Conservation (phyloP, 495 filamentous ascomycete species). For the Hypoxylon fragiforme region DNA sequence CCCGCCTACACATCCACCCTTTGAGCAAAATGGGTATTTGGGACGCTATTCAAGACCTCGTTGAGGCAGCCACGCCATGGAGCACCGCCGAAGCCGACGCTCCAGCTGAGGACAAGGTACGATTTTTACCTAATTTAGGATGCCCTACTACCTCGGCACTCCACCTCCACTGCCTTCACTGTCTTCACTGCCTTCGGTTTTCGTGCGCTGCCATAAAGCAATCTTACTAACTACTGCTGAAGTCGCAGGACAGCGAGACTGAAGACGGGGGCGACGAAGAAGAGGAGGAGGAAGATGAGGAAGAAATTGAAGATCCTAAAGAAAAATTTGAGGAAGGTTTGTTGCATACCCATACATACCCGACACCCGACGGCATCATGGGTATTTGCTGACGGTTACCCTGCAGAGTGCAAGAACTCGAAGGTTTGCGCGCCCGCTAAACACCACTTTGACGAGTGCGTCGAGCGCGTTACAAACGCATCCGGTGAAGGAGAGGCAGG, state of each 20-base stretch:
- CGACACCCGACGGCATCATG: not conserved
- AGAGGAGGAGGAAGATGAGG: constrained; percentile 87
- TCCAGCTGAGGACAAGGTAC: constrained; percentile 44
- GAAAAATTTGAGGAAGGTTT: constrained; percentile 87
- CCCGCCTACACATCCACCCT: constrained; percentile 35
- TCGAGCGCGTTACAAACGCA: constrained; percentile 83
- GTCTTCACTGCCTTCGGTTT: no score
- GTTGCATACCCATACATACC: constrained; percentile 1
- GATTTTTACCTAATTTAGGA: constrained; percentile 54
- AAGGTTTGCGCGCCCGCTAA: constrained; percentile 82
- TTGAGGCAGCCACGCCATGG: constrained; percentile 61
- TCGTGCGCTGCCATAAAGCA: constrained; percentile 57
- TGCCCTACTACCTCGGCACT: constrained; percentile 66
- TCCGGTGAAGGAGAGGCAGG: constrained; percentile 61
- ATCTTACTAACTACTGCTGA: constrained; percentile 41
- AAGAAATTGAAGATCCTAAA: constrained; percentile 86
- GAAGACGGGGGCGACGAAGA: constrained; percentile 51
- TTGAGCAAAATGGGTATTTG: constrained; percentile 58
- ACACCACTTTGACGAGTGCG: constrained; percentile 98
- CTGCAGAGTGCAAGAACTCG: constrained; percentile 81
- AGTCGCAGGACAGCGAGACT: constrained; percentile 51
- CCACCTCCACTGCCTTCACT: no score
- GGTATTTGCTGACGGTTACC: constrained; percentile 34
- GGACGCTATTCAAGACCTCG: constrained; percentile 56
- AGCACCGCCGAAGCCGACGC: constrained; percentile 59